phyloP scores from a whole-genome alignment of 495 filamentous ascomycete species.

The Zalerion maritima region DNA sequence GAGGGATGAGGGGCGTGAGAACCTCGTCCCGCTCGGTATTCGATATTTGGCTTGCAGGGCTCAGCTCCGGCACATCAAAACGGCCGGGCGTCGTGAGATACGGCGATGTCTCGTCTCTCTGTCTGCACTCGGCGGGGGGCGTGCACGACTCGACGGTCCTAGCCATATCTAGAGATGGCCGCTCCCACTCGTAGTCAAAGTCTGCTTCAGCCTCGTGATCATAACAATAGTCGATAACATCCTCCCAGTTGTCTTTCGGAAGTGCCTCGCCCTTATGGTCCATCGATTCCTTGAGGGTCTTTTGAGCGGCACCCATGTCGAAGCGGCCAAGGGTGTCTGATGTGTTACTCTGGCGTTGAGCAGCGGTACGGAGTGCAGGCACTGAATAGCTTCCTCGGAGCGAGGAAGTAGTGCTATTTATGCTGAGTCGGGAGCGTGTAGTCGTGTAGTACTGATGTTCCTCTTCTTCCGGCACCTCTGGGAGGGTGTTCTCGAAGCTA shows the following conservation, averaged over 20 bases:
- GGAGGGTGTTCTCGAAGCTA: conserved; percentile 31
- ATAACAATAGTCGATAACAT: conserved; percentile 90
- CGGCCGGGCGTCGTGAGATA: conserved; percentile 25
- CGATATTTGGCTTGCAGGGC: conserved; percentile 27
- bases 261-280: conserved; percentile 20
- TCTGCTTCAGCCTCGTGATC: conserved; percentile 80
- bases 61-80: conserved; percentile 32
- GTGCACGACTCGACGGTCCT: conserved; percentile 16
- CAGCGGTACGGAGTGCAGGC: conserved; percentile 24
- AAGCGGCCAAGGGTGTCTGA: conserved; percentile 30
- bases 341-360: conserved; percentile 25
- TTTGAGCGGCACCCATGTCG: conserved; percentile 20
- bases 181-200: conserved; percentile 80
- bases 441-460: conserved; percentile 26
- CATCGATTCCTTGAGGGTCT: conserved; percentile 13
- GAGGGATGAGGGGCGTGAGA: conserved; percentile 22
- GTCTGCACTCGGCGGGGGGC: conserved; percentile 11
- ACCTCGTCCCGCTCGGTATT: conserved; percentile 20
- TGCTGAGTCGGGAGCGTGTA: conserved; percentile 21
- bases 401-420: conserved; percentile 26
- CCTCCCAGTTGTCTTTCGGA: conserved; percentile 59
- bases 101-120: conserved; percentile 15
- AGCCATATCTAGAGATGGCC: conserved; percentile 29
- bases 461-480: conserved; percentile 64
- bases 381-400: conserved; percentile 32